Conservation (phyloP, 2,329 filamentous ascomycete genomes). For the Ceratocystis cubensis region DNA sequence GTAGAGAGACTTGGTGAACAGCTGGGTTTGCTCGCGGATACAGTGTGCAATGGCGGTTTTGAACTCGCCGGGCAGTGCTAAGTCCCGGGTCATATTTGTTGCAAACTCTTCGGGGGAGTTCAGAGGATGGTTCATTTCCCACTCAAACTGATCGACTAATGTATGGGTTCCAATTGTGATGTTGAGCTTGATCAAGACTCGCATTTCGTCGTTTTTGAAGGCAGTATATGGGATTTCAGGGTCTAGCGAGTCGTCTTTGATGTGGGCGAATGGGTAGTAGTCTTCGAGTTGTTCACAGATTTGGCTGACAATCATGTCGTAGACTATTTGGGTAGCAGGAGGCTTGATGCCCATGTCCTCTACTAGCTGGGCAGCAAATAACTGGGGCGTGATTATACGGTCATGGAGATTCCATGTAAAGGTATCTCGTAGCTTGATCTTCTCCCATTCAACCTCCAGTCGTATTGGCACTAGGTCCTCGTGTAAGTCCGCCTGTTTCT, state of each 20-base stretch:
- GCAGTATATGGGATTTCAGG: conserved; percentile 80
- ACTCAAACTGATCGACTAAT: conserved; percentile 93
- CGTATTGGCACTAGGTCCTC: conserved; percentile 87
- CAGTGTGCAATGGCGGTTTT: conserved; percentile 95
- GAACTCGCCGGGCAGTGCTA: conserved; percentile 88
- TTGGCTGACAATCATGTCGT: conserved; percentile 49
- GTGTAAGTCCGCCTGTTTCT: conserved; percentile 73
- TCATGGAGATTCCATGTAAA: conserved; percentile 99
- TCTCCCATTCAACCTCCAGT: conserved; percentile 89
- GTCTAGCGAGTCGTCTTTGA: conserved; percentile 81
- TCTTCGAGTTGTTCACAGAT: conserved; percentile 85
- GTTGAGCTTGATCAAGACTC: conserved; percentile 87
- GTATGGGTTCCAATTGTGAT: conserved; percentile 95
- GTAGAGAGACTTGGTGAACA: conserved; percentile 88
- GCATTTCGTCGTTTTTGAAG: conserved; percentile 99
- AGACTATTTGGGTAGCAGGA: conserved; percentile 52
- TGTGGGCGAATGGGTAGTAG: conserved; percentile 83
- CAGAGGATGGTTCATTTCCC: conserved; percentile 91
- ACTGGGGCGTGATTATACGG: conserved; percentile 61
- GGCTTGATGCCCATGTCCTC: conserved; percentile 79
- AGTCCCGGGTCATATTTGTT: conserved; percentile 71
- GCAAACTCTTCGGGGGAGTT: conserved; percentile 96
- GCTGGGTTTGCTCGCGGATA: conserved; percentile 87
- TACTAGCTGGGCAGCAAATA: conserved; percentile 79
- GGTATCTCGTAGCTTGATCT: conserved; percentile 87